Evolutionary conservation across 208 protist species (phyloP).

Genomic region (Leishmania martiniquensis): DNA sequence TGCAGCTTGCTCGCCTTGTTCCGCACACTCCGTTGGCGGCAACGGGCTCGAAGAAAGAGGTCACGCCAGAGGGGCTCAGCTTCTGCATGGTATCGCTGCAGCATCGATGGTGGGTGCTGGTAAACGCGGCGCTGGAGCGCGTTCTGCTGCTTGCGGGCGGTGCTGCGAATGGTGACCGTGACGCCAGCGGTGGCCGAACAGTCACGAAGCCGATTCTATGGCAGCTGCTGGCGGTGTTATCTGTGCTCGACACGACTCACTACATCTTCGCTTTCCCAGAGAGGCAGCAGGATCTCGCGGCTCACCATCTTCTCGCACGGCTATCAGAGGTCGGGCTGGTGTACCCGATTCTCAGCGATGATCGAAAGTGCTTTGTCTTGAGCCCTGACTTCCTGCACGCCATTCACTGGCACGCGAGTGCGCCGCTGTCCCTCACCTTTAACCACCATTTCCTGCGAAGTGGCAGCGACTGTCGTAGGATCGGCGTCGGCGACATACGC

Average conservation of each 20-base stretch:
- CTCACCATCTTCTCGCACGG: slow-evolving; percentile 70
- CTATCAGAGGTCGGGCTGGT: slow-evolving; percentile 84
- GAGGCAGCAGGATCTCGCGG: slow-evolving; percentile 49
- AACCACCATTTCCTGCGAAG: slow-evolving; percentile 36
- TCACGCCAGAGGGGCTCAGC: slow-evolving; percentile 71
- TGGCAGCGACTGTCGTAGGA: neutral
- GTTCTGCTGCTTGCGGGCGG: slow-evolving; percentile 40
- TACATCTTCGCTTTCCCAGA: slow-evolving; percentile 70
- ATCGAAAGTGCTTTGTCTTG: slow-evolving; percentile 66
- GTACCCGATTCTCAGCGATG: slow-evolving; percentile 58
- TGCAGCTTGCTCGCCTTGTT: slow-evolving; percentile 62
- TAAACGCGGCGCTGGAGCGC: slow-evolving; percentile 78
- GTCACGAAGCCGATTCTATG: slow-evolving; percentile 56
- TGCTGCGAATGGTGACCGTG: neutral
- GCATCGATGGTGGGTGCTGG: slow-evolving; percentile 87
- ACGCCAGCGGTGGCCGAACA: neutral
- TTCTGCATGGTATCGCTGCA: slow-evolving; percentile 89
- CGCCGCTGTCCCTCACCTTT: slow-evolving; percentile 64
- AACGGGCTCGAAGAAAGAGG: slow-evolving; percentile 5
- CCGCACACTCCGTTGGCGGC: slow-evolving; percentile 19
- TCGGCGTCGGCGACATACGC: slow-evolving; percentile 33
- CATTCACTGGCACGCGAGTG: slow-evolving; percentile 59
- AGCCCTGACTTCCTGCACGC: slow-evolving; percentile 84
- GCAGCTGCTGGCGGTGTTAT: slow-evolving; percentile 81
- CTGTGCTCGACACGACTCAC: slow-evolving; percentile 51